Evolutionary conservation across 2,329 filamentous ascomycete genomes (phyloP).

Genomic region (Iodosphaeria phyllophila): DNA sequence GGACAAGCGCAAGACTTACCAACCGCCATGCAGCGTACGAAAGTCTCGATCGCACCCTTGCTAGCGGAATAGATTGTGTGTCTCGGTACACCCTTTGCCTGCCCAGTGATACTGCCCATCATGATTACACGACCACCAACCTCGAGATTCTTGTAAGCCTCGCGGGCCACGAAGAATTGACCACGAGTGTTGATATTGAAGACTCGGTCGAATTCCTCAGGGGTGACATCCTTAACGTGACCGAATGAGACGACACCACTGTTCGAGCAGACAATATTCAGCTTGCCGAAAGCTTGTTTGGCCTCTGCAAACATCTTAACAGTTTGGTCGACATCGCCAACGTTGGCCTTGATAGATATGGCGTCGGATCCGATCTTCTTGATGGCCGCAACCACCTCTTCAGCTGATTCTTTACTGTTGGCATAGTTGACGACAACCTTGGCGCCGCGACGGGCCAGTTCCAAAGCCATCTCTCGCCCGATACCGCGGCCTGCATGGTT

Average conservation of each 20-base stretch:
- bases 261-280: constrained; percentile 56
- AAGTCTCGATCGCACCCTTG: constrained; percentile 62
- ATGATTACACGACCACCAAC: constrained; percentile 52
- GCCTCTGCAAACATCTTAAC: constrained; percentile 43
- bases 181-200: constrained; percentile 50
- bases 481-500: constrained; percentile 42
- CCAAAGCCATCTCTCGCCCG: constrained; percentile 45
- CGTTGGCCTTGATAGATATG: constrained; percentile 47
- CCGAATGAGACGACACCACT: constrained; percentile 50
- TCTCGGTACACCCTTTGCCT: constrained; percentile 48
- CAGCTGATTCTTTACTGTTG: constrained; percentile 43
- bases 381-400: constrained; percentile 47
- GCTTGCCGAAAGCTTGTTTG: constrained; percentile 41
- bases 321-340: constrained; percentile 44
- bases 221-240: constrained; percentile 47
- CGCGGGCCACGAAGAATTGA: constrained; percentile 55
- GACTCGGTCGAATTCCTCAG: constrained; percentile 54
- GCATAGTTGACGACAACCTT: constrained; percentile 51
- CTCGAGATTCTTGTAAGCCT: constrained; percentile 51
- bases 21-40: constrained; percentile 56
- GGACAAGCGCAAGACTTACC: constrained; percentile 22
- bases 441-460: constrained; percentile 45
- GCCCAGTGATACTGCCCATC: constrained; percentile 52
- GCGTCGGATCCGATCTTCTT: constrained; percentile 43
- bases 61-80: constrained; percentile 58